A percentile compares a stretch with the other conserved stretches of the same genome.
phyloP scores from a whole-genome alignment of 768 basidiomycete genomes.

The Thelephora aurantiotincta region DNA sequence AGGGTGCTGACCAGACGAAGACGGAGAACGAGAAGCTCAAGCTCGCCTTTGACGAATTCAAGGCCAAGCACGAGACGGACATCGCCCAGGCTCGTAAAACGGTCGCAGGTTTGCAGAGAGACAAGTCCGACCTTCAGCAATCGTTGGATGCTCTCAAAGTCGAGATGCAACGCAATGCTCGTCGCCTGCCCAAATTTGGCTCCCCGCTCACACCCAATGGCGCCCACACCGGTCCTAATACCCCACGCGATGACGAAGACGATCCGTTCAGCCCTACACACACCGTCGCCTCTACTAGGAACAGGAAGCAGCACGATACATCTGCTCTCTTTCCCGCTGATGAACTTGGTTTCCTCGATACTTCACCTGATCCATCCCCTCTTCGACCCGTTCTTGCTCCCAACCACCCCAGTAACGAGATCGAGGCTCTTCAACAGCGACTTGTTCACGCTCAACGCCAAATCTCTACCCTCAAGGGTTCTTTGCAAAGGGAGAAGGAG shows the following conservation, averaged over 20 bases:
- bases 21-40: conserved; percentile 69
- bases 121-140: conserved; percentile 85
- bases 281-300: conserved; percentile 48
- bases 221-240: conserved; percentile 21
- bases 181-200: conserved; percentile 49
- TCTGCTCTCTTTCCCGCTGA: conserved; percentile 32
- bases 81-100: conserved; percentile 83
- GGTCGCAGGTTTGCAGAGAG: conserved; percentile 76
- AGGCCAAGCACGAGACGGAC: conserved; percentile 88
- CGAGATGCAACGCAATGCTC: conserved; percentile 51
- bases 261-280: conserved; percentile 49
- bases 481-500: conserved; percentile 74
- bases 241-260: conserved; percentile 43
- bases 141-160: conserved; percentile 63
- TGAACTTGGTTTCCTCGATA: conserved; percentile 31
- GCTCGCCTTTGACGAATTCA: conserved; percentile 52
- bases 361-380: conserved; percentile 48
- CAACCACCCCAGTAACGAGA: conserved; percentile 67
- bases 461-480: conserved; percentile 68
- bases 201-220: conserved; percentile 64
- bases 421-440: conserved; percentile 68
- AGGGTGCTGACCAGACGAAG: conserved; percentile 73
- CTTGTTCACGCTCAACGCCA: conserved; percentile 81
- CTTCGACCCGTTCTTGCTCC: conserved; percentile 50
- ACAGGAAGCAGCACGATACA: conserved; percentile 41